A percentile compares a stretch with the other conserved stretches of the same genome.
These are phyloP conservation scores for Ophiocordyceps unilateralis DNA, from an alignment of 2,329 filamentous ascomycete species.

Conservation along the genomic window DNA sequence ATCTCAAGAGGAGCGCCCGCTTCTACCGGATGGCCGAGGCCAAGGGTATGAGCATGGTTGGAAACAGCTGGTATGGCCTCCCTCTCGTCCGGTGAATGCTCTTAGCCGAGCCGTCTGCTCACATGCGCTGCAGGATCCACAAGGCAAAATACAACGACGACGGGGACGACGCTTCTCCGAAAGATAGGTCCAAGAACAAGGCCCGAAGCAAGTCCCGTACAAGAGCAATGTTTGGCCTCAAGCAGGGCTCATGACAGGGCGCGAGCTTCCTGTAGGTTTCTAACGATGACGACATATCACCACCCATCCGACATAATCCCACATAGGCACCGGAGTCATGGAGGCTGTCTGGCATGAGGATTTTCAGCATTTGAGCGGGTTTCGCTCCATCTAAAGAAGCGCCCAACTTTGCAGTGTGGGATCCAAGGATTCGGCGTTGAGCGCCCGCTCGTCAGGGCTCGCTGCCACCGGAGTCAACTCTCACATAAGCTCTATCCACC, in stretches of 20 bases:
- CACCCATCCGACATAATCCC: neutral
- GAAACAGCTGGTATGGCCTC: conserved; percentile 78
- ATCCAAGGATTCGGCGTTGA: neutral
- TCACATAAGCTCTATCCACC: no score
- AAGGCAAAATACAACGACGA: conserved; percentile 82
- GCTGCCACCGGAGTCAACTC: no score
- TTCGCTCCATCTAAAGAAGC: neutral
- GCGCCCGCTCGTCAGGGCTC: neutral
- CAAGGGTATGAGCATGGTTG: conserved; percentile 93
- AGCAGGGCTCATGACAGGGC: conserved; percentile 8
- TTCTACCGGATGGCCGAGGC: conserved; percentile 83
- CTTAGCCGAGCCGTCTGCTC: neutral
- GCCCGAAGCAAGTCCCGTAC: conserved; percentile 59
- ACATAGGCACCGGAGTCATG: neutral
- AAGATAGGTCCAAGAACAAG: conserved; percentile 41
- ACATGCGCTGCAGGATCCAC: conserved; percentile 57
- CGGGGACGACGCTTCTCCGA: conserved; percentile 17
- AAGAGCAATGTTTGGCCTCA: conserved; percentile 50
- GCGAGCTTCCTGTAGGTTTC: neutral
- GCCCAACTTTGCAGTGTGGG: neutral
- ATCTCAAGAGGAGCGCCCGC: conserved; percentile 81
- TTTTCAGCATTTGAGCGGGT: neutral
- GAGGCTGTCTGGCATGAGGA: neutral
- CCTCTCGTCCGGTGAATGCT: neutral
- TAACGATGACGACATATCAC: neutral